Evolutionary conservation across 164 flowering plant species (phyloP), one percentile per base, ranked within the genome.

Genomic region (Taxillus chinensis): DNA sequence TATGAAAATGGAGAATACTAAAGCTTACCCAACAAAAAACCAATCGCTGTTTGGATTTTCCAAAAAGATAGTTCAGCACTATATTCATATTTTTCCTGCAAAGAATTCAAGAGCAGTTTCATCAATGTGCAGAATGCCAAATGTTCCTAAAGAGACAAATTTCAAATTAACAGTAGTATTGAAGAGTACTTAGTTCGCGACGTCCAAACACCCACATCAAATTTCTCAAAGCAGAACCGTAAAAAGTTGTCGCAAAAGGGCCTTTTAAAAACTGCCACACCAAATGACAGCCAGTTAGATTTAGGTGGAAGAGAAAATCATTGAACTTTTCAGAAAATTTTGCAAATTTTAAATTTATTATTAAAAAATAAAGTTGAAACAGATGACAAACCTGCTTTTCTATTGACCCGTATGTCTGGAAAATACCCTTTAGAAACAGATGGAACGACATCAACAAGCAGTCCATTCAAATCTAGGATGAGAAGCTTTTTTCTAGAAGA

Each of bases 171-270:
- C 40, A 63, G 61, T 13, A 10, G 37, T 43, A 45, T 39, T 16
- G 59, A 67, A 62, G 7, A 59, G 17, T 82, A 85, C 90, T 62
- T 78, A 11, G 46, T 57, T 79, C 85, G 80, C 57, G 91, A 86
- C 9, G 91, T 70, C 91, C 91, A 86, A 55, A 86, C 62, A 12
- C 83, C 91, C 9, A 86, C 87, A 63, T 70, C 67, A 62, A 86
- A 86, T 62, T 62, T 77, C 66, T 80, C 77, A 64, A 86, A 77
- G 71, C 88, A 86, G 63, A 86, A 86, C 59, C 68, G 45, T 48
- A 86, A 61, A 75, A 86, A 86, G 57, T 77, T 81, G 41, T 78
- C 78, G 70, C 81, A 78, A 38, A 66, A 78, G 1, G 91, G 91
- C 74, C 91, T 80, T 74, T 70, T 83, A 60, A 79, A 86, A 64